Evolutionary conservation across 2,329 filamentous ascomycete species (phyloP).

Genomic region (Didymella glomerata): DNA sequence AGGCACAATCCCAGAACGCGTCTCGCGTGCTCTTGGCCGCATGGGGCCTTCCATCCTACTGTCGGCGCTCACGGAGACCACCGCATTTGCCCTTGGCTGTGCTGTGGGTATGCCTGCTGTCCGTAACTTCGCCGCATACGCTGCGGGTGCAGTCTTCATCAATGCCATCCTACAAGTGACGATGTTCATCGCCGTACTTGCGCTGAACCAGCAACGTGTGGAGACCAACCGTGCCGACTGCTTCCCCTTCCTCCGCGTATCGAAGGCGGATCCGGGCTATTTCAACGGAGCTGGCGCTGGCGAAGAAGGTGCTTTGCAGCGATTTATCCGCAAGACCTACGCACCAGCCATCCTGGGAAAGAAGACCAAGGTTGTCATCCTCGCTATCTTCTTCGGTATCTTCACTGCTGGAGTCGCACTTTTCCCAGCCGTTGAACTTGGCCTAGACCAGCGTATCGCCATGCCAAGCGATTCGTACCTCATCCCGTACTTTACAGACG

Average conservation of each 20-base stretch:
- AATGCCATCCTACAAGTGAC: constrained; percentile 97
- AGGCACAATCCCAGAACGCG: constrained; percentile 82
- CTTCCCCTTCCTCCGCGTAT: constrained; percentile 86
- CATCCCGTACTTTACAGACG: constrained; percentile 94
- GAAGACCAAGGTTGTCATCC: constrained; percentile 77
- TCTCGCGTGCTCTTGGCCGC: constrained; percentile 87
- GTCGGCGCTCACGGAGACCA: constrained; percentile 92
- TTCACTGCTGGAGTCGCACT: constrained; percentile 87
- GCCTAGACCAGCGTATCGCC: constrained; percentile 92
- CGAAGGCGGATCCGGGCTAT: constrained; percentile 74
- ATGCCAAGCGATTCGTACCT: constrained; percentile 94
- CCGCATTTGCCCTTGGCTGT: constrained; percentile 89
- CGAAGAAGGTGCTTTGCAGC: constrained; percentile 83
- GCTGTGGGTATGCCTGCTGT: constrained; percentile 98
- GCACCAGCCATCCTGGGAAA: constrained; percentile 82
- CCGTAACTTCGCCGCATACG: constrained; percentile 95
- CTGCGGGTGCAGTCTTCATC: constrained; percentile 93
- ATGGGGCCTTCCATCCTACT: constrained; percentile 98
- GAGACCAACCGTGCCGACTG: constrained; percentile 91
- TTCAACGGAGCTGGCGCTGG: constrained; percentile 73
- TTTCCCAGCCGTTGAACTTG: constrained; percentile 83
- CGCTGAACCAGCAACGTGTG: constrained; percentile 89
- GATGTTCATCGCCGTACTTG: constrained; percentile 92
- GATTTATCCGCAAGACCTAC: constrained; percentile 89
- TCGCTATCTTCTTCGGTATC: constrained; percentile 84